These are phyloP conservation scores for Hemerocallis citrina DNA, from an alignment of 106 monocot genomes.

Conservation along the genomic window DNA sequence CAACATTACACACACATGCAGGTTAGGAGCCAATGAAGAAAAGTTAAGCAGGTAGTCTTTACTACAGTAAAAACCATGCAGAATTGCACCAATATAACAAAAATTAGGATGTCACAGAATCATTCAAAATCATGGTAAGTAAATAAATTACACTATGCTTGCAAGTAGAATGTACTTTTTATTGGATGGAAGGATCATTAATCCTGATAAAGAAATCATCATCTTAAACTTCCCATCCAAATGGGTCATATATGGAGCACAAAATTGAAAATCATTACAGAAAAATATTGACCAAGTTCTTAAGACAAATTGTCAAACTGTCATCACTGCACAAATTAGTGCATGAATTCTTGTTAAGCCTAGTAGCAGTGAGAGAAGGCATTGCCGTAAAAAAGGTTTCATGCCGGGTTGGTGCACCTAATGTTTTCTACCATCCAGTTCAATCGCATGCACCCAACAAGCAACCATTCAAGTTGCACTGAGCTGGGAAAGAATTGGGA, in stretches of 20 bases:
- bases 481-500: neutral
- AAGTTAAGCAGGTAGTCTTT: neutral
- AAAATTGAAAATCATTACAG: neutral
- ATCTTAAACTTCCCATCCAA: neutral
- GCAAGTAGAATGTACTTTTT: too few species aligned
- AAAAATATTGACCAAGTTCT: neutral
- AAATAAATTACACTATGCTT: neutral
- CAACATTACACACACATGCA: neutral
- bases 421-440: neutral
- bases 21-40: neutral
- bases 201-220: neutral
- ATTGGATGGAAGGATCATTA: neutral
- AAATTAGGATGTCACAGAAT: neutral
- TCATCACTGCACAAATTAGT: neutral
- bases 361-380: neutral
- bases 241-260: neutral
- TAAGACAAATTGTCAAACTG: neutral
- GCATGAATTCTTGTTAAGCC: neutral
- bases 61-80: neutral
- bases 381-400: neutral
- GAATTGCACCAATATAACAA: neutral
- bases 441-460: neutral
- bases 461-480: neutral
- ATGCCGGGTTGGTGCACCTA: neutral
- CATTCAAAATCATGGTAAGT: neutral